Evolutionary conservation across 2,329 filamentous ascomycete genomes (phyloP), one percentile per base, ranked within the genome.

Genomic region (Truncatella angustata): DNA sequence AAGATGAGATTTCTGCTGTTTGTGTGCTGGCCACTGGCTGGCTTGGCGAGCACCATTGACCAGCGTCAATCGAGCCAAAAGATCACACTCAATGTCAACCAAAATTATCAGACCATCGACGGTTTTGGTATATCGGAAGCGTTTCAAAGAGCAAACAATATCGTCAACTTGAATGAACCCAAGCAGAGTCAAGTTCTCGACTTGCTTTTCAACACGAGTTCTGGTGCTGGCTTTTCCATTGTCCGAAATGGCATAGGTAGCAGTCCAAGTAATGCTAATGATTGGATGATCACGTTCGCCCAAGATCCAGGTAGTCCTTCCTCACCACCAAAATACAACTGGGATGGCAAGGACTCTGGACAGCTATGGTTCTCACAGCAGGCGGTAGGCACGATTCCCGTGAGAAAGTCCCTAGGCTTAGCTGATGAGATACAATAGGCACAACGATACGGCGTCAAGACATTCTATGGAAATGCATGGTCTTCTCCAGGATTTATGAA

Each of bases 381-480:
- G 39, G 49, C 52, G 37, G 56, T 56, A 40, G 53, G 39, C 36
- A 7, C 14, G 16, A 11, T 9, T 14, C 21, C 20, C n/a, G n/a
- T n/a, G n/a, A n/a, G n/a, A n/a, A n/a, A 24, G 36, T 3, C 10
- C 5, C 11, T n/a, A 28, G 10, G 28, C 39, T 36, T 10, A 28
- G 11, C 9, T 51, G 28, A 14, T 24, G 54, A 46, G 26, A 35
- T 7, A 35, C 32, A 24, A 42, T 32, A 50, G 44, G 18, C 23
- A 44, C 59, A 54, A 5, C 18, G 42, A 43, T 72, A 73, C 56
- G 72, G 73, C 1, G 69, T 77, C 6, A 79, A 66, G 24, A 70
- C 65, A 2, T 71, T 78, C 54, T 76, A 78, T 55, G 72, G 70
- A 1, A 56, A 69, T 57, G 65, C 65, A 4, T 68, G 64, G 63